Evolutionary conservation across 192 early-diverging fungal genomes (phyloP), one percentile per base, ranked within the genome.

Genomic region (Backusella westeae): DNA sequence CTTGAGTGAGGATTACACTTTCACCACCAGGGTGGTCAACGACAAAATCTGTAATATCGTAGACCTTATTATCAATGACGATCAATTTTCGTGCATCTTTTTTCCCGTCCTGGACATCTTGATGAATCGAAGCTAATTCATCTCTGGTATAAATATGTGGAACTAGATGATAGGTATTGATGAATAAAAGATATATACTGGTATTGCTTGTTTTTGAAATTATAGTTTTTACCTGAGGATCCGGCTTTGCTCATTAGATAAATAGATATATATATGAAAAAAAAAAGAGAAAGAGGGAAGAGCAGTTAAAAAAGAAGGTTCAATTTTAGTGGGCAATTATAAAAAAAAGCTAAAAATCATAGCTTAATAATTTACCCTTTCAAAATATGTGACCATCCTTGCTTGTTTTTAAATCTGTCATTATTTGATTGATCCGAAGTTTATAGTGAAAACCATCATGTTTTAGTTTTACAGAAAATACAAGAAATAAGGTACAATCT

Each of bases 41-140:
- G 15, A 90, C 71, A 77, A 95, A 94, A 42, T 92, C 92, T 21
- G 87, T 84, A 59, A 95, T 78, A 87, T 95, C 92, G 77, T 94
- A 94, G 5, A 95, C 89, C 77, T 94, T 94, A 81, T 90, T 88
- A 78, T 94, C 86, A 81, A 94, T 91, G 67, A 93, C 86, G 56
- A 92, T 87, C 75, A 87, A 87, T 59, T 85, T 85, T 34, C 80
- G 82, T 8, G 73, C 69, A 6, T 81, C 81, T 52, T 80, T 76
- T n/a, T 74, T 71, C 67, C 86, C 78, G 36, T 82, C 80, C 63
- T 76, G 75, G 32, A 72, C 73, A 29, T 75, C n/a, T 23, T 71
- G 56, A 29, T 71, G 59, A 44, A 72, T 73, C 32, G 26, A 23
- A 35, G 59, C 46, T 36, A 81, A 69, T 49, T 81, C 52, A 38